These are phyloP conservation scores for Nakazawaea ishiwadae DNA, from an alignment of 805 yeast genomes.

Conservation along the genomic window DNA sequence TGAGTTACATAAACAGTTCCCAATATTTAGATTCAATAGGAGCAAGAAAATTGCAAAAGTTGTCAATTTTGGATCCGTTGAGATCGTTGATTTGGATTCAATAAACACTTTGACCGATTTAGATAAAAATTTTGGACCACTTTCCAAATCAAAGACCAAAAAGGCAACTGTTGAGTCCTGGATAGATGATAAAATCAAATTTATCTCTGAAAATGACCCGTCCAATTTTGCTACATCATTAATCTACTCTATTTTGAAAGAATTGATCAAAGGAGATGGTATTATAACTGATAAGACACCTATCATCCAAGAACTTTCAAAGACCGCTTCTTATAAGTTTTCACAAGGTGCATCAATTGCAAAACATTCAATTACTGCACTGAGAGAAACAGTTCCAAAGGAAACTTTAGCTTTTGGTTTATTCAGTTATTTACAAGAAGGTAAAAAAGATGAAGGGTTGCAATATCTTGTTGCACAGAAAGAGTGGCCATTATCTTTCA, in stretches of 20 bases:
- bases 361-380: not conserved
- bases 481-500: slow-evolving; percentile 75
- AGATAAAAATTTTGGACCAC: slow-evolving; percentile 42
- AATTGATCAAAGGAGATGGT: slow-evolving; percentile 29
- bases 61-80: slow-evolving; percentile 27
- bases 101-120: slow-evolving; percentile 29
- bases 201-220: slow-evolving; percentile 6
- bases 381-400: not conserved
- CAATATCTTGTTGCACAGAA: slow-evolving; percentile 53
- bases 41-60: slow-evolving; percentile 40
- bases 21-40: slow-evolving; percentile 65
- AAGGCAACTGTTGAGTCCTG: slow-evolving; percentile 69
- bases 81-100: slow-evolving; percentile 32
- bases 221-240: not conserved
- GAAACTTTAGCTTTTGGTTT: not conserved
- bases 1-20: slow-evolving; percentile 56
- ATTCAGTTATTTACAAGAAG: slow-evolving; percentile 43
- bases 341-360: not conserved
- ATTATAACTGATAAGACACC: slow-evolving; percentile 16
- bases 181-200: slow-evolving; percentile 36
- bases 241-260: slow-evolving; percentile 8
- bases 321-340: not conserved
- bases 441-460: slow-evolving; percentile 65
- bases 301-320: slow-evolving; percentile 6
- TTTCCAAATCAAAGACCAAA: slow-evolving; percentile 50